Conservation (phyloP, 306 rosid genomes). For the Vicia sativa region DNA sequence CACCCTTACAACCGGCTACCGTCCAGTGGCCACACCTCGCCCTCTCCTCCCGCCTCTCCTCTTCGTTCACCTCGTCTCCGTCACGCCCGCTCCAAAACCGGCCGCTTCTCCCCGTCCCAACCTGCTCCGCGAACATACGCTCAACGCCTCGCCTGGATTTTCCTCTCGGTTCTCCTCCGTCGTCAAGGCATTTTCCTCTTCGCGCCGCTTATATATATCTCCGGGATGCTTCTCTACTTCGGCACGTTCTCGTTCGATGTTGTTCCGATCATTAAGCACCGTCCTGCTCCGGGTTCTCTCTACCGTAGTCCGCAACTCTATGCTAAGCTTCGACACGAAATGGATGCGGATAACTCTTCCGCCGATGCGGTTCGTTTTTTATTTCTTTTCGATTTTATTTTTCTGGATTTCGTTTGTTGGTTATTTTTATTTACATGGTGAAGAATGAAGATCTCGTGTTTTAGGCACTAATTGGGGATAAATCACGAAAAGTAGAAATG, state of each 20-base stretch:
- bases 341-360: slow-evolving; percentile 76
- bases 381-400: not conserved
- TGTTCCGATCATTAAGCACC: slow-evolving; percentile 72
- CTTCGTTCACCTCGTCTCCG: slow-evolving; percentile 77
- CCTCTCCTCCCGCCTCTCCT: slow-evolving; percentile 76
- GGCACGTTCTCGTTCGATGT: slow-evolving; percentile 76
- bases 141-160: slow-evolving; percentile 66
- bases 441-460: not conserved
- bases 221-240: slow-evolving; percentile 82
- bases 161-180: slow-evolving; percentile 80
- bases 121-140: slow-evolving; percentile 54
- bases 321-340: slow-evolving; percentile 63
- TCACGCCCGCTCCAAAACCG: slow-evolving; percentile 56
- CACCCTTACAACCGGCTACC: slow-evolving; percentile 80
- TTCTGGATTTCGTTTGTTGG: slow-evolving; percentile 1
- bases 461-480: not conserved
- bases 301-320: slow-evolving; percentile 81
- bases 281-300: slow-evolving; percentile 72
- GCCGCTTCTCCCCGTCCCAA: slow-evolving; percentile 51
- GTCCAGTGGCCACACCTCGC: slow-evolving; percentile 72
- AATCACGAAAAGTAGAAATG: not conserved
- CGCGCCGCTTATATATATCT: slow-evolving; percentile 80
- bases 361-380: slow-evolving; percentile 69
- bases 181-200: slow-evolving; percentile 87
- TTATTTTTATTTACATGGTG: not conserved